Conservation (phyloP, 768 basidiomycete genomes). For the Leucocoprinus sp. region DNA sequence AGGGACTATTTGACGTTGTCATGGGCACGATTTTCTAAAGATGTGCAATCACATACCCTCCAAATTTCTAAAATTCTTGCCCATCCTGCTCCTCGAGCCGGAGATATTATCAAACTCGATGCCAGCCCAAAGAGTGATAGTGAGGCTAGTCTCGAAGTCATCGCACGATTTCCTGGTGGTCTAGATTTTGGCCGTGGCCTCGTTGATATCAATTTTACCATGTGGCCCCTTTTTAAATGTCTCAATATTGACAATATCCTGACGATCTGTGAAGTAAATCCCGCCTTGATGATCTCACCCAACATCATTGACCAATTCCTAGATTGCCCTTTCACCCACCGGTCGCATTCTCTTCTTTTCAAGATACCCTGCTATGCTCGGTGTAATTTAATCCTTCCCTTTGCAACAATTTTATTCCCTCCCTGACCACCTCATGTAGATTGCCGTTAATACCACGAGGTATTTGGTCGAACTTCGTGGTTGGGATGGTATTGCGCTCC, state of each 20-base stretch:
- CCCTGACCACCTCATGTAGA: conserved; percentile 31
- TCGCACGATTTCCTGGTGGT: conserved; percentile 88
- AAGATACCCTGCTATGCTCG: conserved; percentile 86
- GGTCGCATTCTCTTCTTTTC: conserved; percentile 86
- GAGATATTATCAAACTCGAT: conserved; percentile 79
- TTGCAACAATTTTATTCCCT: background rate
- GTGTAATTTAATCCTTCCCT: conserved; percentile 34
- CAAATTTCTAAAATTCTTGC: conserved; percentile 85
- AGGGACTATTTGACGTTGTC: conserved; percentile 92
- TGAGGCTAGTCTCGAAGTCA: conserved; percentile 63
- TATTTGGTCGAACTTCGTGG: conserved; percentile 90
- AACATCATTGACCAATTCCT: conserved; percentile 13
- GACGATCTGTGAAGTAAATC: conserved; percentile 76
- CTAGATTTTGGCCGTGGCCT: conserved; percentile 87
- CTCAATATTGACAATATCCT: conserved; percentile 90
- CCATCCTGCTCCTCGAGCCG: conserved; percentile 80
- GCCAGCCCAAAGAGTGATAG: conserved; percentile 61
- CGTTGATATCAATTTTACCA: conserved; percentile 91
- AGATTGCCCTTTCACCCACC: conserved; percentile 84
- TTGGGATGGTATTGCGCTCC: conserved; percentile 84
- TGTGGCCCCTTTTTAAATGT: conserved; percentile 95
- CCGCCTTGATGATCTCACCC: background rate
- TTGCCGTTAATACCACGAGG: conserved; percentile 84
- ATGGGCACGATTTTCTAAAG: conserved; percentile 91
- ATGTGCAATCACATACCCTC: conserved; percentile 86